Conservation (phyloP, 331 rosid species). For the Phaseolus coccineus region DNA sequence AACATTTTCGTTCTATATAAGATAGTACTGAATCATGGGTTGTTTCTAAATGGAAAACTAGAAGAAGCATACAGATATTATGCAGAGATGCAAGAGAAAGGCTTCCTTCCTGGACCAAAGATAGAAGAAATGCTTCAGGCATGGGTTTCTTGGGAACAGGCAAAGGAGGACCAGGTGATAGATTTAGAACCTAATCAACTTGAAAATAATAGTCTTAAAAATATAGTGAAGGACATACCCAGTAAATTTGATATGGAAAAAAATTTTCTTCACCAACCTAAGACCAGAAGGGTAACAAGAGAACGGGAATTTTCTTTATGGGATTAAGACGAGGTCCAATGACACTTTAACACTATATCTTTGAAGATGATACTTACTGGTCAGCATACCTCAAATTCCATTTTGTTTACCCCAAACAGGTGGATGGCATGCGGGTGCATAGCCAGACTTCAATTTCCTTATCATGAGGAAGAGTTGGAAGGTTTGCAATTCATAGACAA, state of each 20-base stretch:
- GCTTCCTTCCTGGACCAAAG: slow-evolving; percentile 74
- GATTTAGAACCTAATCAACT: slow-evolving; percentile 44
- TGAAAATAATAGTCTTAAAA: slow-evolving; percentile 39
- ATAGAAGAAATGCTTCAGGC: slow-evolving; percentile 77
- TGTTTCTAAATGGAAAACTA: slow-evolving; percentile 76
- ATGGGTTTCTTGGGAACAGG: slow-evolving; percentile 73
- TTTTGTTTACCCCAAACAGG: slow-evolving; percentile 11
- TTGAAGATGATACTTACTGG: not conserved
- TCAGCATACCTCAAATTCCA: slow-evolving; percentile 29
- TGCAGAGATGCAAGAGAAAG: slow-evolving; percentile 80
- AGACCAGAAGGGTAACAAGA: slow-evolving; percentile 69
- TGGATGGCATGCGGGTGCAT: slow-evolving; percentile 19
- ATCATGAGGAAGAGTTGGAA: not conserved
- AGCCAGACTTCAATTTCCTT: slow-evolving; percentile 1
- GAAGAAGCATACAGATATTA: slow-evolving; percentile 85
- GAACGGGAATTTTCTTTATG: slow-evolving; percentile 77
- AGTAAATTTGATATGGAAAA: slow-evolving; percentile 55
- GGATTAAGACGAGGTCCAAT: slow-evolving; percentile 56
- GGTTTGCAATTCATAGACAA: not conserved
- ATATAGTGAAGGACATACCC: slow-evolving; percentile 41
- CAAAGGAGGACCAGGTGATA: slow-evolving; percentile 39
- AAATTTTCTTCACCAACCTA: slow-evolving; percentile 63
- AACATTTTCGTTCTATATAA: too few species aligned
- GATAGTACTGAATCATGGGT: slow-evolving; percentile 84
- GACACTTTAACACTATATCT: not conserved